Evolutionary conservation across 2,329 filamentous ascomycete species (phyloP).

Genomic region (Tolypocladium tropicale): DNA sequence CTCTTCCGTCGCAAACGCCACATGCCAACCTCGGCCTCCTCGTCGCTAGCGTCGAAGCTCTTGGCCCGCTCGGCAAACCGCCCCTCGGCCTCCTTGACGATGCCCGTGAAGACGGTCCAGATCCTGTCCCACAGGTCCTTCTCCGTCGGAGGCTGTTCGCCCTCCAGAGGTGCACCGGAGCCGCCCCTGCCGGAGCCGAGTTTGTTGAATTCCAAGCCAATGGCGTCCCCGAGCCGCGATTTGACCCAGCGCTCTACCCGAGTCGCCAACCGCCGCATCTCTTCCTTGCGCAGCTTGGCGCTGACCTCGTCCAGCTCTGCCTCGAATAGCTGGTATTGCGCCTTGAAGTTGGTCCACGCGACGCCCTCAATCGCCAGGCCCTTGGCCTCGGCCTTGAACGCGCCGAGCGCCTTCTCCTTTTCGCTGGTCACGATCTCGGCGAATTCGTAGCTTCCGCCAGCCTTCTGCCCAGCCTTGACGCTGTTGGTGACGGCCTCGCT

Average conservation of each 20-base stretch:
- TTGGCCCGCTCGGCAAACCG: slow-evolving; percentile 81
- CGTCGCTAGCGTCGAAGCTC: slow-evolving; percentile 85
- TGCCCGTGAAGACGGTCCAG: slow-evolving; percentile 75
- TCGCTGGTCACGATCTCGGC: slow-evolving; percentile 82
- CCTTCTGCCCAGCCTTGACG: slow-evolving; percentile 89
- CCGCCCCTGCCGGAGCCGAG: slow-evolving; percentile 81
- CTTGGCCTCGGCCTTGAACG: slow-evolving; percentile 67
- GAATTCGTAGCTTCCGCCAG: slow-evolving; percentile 85
- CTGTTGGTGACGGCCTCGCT: slow-evolving; percentile 76
- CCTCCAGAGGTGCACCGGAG: slow-evolving; percentile 66
- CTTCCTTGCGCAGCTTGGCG: slow-evolving; percentile 75
- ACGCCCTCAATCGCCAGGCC: slow-evolving; percentile 69
- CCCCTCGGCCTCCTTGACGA: slow-evolving; percentile 75
- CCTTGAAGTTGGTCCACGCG: slow-evolving; percentile 76
- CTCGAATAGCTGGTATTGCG: slow-evolving; percentile 70
- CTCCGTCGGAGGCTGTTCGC: slow-evolving; percentile 62
- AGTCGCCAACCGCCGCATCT: slow-evolving; percentile 87
- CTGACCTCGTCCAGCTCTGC: slow-evolving; percentile 90
- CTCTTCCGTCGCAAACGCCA: slow-evolving; percentile 91
- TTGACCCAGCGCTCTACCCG: slow-evolving; percentile 91
- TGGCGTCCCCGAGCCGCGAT: slow-evolving; percentile 73
- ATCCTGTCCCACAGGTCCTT: slow-evolving; percentile 93
- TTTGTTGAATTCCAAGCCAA: slow-evolving; percentile 93
- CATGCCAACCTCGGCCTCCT: slow-evolving; percentile 84
- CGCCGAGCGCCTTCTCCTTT: slow-evolving; percentile 63